Evolutionary conservation across 2,329 filamentous ascomycete genomes (phyloP).

Genomic region (Fusarium acutatum): DNA sequence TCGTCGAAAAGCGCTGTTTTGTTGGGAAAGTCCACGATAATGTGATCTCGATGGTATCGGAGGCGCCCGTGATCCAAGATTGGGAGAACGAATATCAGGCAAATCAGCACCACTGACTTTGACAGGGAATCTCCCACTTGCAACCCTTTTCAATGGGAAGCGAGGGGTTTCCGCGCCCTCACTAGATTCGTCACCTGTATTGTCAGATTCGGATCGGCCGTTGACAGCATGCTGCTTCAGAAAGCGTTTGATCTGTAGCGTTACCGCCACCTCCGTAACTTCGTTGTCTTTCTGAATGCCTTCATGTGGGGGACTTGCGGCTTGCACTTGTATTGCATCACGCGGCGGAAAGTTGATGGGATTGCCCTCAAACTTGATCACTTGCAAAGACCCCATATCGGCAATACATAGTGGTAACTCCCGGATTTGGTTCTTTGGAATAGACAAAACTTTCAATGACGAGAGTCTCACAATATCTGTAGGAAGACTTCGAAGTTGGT

Average conservation of each 20-base stretch:
- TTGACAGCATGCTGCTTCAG: slow-evolving; percentile 62
- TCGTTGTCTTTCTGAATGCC: slow-evolving; percentile 65
- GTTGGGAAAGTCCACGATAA: slow-evolving; percentile 77
- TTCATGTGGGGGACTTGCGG: slow-evolving; percentile 64
- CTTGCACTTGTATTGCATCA: slow-evolving; percentile 70
- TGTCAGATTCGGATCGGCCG: slow-evolving; percentile 63
- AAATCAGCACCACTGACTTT: slow-evolving; percentile 79
- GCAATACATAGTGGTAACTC: slow-evolving; percentile 84
- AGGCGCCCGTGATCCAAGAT: slow-evolving; percentile 68
- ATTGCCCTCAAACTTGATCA: slow-evolving; percentile 90
- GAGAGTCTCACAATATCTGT: slow-evolving; percentile 81
- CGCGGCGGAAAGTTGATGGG: slow-evolving; percentile 82
- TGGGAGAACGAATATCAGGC: slow-evolving; percentile 73
- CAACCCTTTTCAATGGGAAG: slow-evolving; percentile 68
- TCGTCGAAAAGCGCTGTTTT: slow-evolving; percentile 70
- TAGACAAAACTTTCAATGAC: slow-evolving; percentile 87
- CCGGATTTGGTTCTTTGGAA: slow-evolving; percentile 87
- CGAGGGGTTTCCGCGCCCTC: slow-evolving; percentile 85
- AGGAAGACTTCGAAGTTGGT: slow-evolving; percentile 81
- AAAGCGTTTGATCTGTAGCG: slow-evolving; percentile 69
- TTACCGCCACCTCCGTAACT: slow-evolving; percentile 67
- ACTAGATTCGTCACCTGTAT: slow-evolving; percentile 68
- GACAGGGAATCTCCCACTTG: slow-evolving; percentile 73
- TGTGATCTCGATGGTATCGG: slow-evolving; percentile 82
- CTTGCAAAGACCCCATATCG: slow-evolving; percentile 88